Base-by-base conservation (phyloP, 805 yeast species). In the Wickerhamiella galacta region DNA sequence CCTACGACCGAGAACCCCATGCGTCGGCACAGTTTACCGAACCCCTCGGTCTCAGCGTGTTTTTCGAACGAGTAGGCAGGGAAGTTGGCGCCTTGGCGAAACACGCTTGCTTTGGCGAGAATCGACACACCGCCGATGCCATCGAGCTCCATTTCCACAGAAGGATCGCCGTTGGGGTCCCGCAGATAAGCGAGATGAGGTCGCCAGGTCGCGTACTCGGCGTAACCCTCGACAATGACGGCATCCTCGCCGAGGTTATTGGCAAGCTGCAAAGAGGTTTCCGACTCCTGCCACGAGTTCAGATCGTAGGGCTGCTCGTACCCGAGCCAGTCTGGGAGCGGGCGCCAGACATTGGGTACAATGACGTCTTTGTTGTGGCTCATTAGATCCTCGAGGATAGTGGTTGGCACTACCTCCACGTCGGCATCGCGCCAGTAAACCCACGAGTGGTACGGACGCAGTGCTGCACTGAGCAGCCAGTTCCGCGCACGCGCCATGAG, bases 341-440 rank as follows among this genome's bases (percentile, higher is more conserved):
- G 98, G 48, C 98, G 68, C 96, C 96, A 87, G 27, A 87, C 95
- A 50, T 87, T 87, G 12, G 96, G 96, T 12, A 87, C 95, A 32
- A 87, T 81, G 19, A 87, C 90, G 52, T 87, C 96, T 50, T 69
- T 71, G 52, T 77, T 72, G 54, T 82, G 94, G 46, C 71, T 78
- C 95, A 87, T 87, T 46, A 85, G 61, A 56, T 85, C 95, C 55
- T 85, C 94, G 40, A 85, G 55, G 39, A 85, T 71, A 1, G 94
- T 75, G 1, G 74, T 65, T 4, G 95, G 93, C 20, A 77, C 72
- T 0, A 85, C 74, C 52, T 85, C 94, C n/a, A 87, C 93, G 55
- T 87, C 96, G 9, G 90, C 94, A 59, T 87, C 96, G 56, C 96
- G 65, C 96, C 96, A 87, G 54, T 85, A 83, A 6, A 87, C 95